phyloP scores from a whole-genome alignment of 768 basidiomycete species.

The Tephrocybe sp. region DNA sequence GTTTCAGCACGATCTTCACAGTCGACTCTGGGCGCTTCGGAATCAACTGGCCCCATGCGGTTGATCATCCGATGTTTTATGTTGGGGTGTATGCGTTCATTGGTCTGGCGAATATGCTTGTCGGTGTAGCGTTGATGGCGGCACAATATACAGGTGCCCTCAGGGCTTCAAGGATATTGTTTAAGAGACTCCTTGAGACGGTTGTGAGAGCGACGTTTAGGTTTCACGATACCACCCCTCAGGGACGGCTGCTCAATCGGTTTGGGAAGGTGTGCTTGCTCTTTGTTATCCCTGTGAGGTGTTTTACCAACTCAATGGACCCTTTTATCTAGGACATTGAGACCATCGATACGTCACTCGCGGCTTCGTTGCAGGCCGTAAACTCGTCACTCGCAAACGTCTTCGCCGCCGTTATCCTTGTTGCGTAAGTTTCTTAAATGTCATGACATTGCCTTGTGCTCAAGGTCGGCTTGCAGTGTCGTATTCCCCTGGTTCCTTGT shows the following conservation, averaged over 20 bases:
- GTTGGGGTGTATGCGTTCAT: constrained; percentile 65
- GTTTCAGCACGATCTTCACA: constrained; percentile 16
- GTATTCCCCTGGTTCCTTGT: constrained; percentile 84
- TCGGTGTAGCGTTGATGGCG: constrained; percentile 44
- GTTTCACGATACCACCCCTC: constrained; percentile 81
- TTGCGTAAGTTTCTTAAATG: constrained; percentile 45
- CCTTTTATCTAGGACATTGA: constrained; percentile 60
- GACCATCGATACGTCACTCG: constrained; percentile 76
- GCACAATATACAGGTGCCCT: constrained; percentile 63
- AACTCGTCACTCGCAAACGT: constrained; percentile 78
- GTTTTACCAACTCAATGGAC: background rate
- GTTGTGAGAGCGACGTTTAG: constrained; percentile 86
- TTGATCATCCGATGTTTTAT: constrained; percentile 70
- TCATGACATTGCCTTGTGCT: background rate
- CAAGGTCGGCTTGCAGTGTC: constrained; percentile 31
- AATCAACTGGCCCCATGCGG: constrained; percentile 44
- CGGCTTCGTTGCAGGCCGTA: constrained; percentile 67
- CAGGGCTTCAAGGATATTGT: constrained; percentile 42
- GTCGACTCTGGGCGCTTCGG: constrained; percentile 21
- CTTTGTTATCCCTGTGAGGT: background rate
- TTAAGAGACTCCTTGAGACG: constrained; percentile 55
- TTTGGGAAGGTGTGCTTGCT: constrained; percentile 56
- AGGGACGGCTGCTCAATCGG: constrained; percentile 80
- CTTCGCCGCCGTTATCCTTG: constrained; percentile 69
- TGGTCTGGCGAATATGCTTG: constrained; percentile 44